Conservation (phyloP, 805 yeast genomes). For the Candida krabiensis region DNA sequence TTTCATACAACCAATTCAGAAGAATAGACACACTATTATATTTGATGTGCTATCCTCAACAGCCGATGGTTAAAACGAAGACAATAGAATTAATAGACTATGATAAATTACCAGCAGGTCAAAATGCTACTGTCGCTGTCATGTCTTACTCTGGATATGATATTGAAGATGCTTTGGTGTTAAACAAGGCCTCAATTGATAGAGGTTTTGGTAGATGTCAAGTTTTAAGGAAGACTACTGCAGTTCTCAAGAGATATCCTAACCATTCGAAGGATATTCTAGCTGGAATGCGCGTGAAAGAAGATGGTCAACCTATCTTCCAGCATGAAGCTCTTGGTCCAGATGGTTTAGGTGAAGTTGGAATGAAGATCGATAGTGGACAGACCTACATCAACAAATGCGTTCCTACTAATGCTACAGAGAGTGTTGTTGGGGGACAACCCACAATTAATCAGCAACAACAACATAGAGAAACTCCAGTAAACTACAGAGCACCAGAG, state of each 20-base stretch:
- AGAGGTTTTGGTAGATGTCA: slow-evolving; percentile 98
- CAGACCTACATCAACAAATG: slow-evolving; percentile 93
- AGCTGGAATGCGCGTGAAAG: slow-evolving; percentile 88
- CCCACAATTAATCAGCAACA: slow-evolving; percentile 33
- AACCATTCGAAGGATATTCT: slow-evolving; percentile 91
- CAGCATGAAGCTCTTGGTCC: slow-evolving; percentile 87
- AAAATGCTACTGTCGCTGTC: slow-evolving; percentile 97
- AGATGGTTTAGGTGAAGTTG: slow-evolving; percentile 97
- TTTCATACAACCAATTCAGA: slow-evolving; percentile 93
- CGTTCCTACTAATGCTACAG: slow-evolving; percentile 84
- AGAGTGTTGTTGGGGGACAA: slow-evolving; percentile 50
- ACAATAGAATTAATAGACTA: slow-evolving; percentile 94
- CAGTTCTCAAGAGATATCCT: slow-evolving; percentile 86
- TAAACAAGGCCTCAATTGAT: slow-evolving; percentile 90
- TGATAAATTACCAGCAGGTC: slow-evolving; percentile 98
- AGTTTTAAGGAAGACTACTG: slow-evolving; percentile 87
- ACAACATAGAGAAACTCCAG: slow-evolving; percentile 85
- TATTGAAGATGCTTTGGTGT: slow-evolving; percentile 96
- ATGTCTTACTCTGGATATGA: slow-evolving; percentile 99
- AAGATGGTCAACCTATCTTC: slow-evolving; percentile 75
- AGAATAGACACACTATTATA: slow-evolving; percentile 93
- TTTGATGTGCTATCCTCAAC: slow-evolving; percentile 98
- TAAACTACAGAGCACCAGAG: slow-evolving; percentile 91
- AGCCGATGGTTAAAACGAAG: slow-evolving; percentile 97
- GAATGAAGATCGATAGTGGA: slow-evolving; percentile 85